Percentiles rank a stretch among this genome's conserved stretches.
phyloP scores from a whole-genome alignment of 257 asterid genomes.

The Solanum bukasovii region DNA sequence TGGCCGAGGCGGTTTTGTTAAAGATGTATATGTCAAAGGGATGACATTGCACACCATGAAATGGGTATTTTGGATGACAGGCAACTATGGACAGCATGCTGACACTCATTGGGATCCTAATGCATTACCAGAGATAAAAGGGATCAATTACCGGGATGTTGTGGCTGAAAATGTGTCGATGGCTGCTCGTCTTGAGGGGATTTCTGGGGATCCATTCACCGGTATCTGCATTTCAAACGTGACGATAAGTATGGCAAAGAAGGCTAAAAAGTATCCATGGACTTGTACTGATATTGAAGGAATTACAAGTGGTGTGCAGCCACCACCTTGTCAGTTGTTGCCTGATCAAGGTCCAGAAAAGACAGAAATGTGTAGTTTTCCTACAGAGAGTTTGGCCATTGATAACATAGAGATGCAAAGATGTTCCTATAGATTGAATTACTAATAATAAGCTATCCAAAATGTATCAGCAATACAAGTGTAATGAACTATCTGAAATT shows the following conservation, averaged over 20 bases:
- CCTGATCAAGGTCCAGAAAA: conserved; percentile 4
- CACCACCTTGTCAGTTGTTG: background rate
- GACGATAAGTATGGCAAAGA: conserved; percentile 6
- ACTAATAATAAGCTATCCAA: background rate
- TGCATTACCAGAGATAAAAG: conserved; percentile 1
- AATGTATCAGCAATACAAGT: background rate
- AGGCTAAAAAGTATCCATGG: conserved; percentile 8
- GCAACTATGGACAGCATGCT: conserved; percentile 8
- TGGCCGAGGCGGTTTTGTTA: conserved; percentile 13
- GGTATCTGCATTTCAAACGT: conserved; percentile 9
- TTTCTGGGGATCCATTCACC: conserved; percentile 5
- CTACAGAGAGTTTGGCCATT: background rate
- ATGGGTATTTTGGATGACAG: conserved; percentile 12
- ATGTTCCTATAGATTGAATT: background rate
- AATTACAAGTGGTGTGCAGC: conserved; percentile 7
- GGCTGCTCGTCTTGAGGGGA: conserved; percentile 8
- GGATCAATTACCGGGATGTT: conserved; percentile 8
- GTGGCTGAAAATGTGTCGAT: conserved; percentile 7
- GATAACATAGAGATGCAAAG: conserved; percentile 5
- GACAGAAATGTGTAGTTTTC: background rate
- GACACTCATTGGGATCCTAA: conserved; percentile 10
- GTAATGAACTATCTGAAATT: background rate
- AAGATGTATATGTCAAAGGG: conserved; percentile 6
- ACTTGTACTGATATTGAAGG: conserved; percentile 4
- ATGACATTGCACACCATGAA: conserved; percentile 5